Percentiles rank a stretch among this genome's conserved stretches.
Conservation (phyloP, 2,329 filamentous ascomycete genomes). For the Zymoseptoria tritici region DNA sequence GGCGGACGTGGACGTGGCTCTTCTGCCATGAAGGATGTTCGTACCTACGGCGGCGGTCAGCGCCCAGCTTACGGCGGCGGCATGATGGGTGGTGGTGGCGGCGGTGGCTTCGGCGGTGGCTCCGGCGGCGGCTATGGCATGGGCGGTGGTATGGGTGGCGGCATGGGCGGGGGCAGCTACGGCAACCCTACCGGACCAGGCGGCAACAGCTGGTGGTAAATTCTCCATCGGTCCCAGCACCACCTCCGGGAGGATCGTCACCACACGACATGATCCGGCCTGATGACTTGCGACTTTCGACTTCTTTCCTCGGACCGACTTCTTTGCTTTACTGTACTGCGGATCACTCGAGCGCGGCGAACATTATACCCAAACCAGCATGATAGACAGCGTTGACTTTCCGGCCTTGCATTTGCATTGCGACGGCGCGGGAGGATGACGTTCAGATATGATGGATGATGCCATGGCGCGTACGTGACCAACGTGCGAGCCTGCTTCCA, state of each 20-base stretch:
- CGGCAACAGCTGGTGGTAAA: constrained; percentile 22
- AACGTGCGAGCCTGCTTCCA: constrained; percentile 9
- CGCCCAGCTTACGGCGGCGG: constrained; percentile 57
- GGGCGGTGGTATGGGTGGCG: neutral
- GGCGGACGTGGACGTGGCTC: constrained; percentile 66
- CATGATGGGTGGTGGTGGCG: constrained; percentile 42
- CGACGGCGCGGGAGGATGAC: constrained; percentile 19
- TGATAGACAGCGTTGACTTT: constrained; percentile 23
- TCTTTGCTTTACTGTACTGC: constrained; percentile 8
- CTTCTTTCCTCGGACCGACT: constrained; percentile 9
- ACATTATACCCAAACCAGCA: constrained; percentile 22
- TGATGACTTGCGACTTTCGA: constrained; percentile 7
- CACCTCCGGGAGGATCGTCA: neutral
- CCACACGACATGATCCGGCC: constrained; percentile 4
- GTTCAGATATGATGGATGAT: constrained; percentile 11
- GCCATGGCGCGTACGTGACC: constrained; percentile 13
- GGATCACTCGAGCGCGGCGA: constrained; percentile 20
- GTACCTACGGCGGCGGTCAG: constrained; percentile 45
- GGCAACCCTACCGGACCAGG: constrained; percentile 18
- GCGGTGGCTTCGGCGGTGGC: constrained; percentile 2
- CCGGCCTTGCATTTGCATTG: constrained; percentile 18
- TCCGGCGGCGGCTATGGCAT: constrained; percentile 5
- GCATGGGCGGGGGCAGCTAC: constrained; percentile 10
- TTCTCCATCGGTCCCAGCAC: neutral
- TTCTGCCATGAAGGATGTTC: constrained; percentile 76